Evolutionary conservation across 2,329 filamentous ascomycete species (phyloP).

Genomic region (Alternaria sp.): DNA sequence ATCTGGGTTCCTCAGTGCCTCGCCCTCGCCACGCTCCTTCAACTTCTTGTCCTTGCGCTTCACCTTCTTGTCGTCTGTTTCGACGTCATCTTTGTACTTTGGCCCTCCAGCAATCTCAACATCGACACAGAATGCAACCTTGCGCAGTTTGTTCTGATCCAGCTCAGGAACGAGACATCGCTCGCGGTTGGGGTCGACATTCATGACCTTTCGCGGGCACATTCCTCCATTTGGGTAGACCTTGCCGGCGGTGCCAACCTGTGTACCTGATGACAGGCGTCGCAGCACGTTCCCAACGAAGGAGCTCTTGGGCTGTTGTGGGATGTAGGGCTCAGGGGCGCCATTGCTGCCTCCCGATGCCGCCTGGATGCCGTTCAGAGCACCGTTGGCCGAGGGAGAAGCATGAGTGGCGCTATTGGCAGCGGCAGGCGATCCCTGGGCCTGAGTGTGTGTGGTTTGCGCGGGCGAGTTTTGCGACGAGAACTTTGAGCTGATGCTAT

Average conservation of each 20-base stretch:
- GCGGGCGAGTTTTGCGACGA: slow-evolving; percentile 63
- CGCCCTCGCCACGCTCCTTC: slow-evolving; percentile 75
- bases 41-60: slow-evolving; percentile 64
- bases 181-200: slow-evolving; percentile 81
- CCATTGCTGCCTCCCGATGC: slow-evolving; percentile 38
- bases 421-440: slow-evolving; percentile 47
- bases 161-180: slow-evolving; percentile 82
- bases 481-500: slow-evolving; percentile 92
- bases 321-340: slow-evolving; percentile 68
- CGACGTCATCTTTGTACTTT: slow-evolving; percentile 71
- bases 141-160: slow-evolving; percentile 79
- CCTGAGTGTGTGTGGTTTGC: slow-evolving; percentile 44
- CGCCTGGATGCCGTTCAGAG: slow-evolving; percentile 51
- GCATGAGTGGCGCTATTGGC: slow-evolving; percentile 59
- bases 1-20: slow-evolving; percentile 73
- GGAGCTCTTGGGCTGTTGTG: slow-evolving; percentile 77
- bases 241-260: slow-evolving; percentile 58
- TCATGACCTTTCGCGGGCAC: slow-evolving; percentile 82
- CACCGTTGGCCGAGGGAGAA: slow-evolving; percentile 56
- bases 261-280: slow-evolving; percentile 72
- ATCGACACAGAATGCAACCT: slow-evolving; percentile 95
- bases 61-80: slow-evolving; percentile 57
- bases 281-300: slow-evolving; percentile 84
- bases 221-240: slow-evolving; percentile 70
- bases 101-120: slow-evolving; percentile 94